Base-by-base conservation (phyloP, 2,329 filamentous ascomycete genomes). In the Epicoccum sorghinum region DNA sequence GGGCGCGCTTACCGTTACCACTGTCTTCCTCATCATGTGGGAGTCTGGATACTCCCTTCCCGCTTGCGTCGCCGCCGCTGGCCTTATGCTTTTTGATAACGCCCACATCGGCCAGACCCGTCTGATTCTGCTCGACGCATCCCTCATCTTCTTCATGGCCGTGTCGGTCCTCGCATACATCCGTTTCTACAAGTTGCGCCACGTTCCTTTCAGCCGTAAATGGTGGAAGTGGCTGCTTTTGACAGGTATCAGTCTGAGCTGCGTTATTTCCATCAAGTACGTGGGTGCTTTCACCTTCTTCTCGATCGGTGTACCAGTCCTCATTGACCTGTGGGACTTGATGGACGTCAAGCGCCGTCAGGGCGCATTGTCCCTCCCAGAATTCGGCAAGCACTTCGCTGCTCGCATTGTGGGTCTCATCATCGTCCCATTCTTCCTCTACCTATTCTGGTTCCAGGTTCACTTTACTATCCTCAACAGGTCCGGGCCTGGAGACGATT, bases 141-240 rank as follows among this genome's bases (percentile, higher is more conserved):
- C 93, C 4, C 82, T 99, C 55, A 90, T 99, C 56, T 86, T 98
- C 60, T 92, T 93, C 75, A 98, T 99, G 92, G 92, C 95, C 4
- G 88, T 95, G 77, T 96, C 92, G 75, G 83, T 99, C 52, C 83
- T 97, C 52, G 92, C 86, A 81, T 99, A 99, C 77, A 89, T 99
- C 77, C 91, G 93, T 66, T 99, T 98, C 79, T 98, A 98, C 82
- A 99, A 98, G 83, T 81, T 93, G 64, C 86, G 95, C 65, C 93
- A 98, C 68, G 83, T 87, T 61, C 84, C 95, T 3, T 99, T 99
- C 75, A 86, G 89, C 56, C 86, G 92, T 58, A 98, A 99, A 79
- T 99, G 95, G 95, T 99, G 95, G 95, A 99, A 99, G 78, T 99
- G 95, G 95, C 85, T 99, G 55, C 86, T 99, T 59, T 78, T 98